Evolutionary conservation across 139 green algal genomes (phyloP).

Genomic region (Nannochloris sp.): DNA sequence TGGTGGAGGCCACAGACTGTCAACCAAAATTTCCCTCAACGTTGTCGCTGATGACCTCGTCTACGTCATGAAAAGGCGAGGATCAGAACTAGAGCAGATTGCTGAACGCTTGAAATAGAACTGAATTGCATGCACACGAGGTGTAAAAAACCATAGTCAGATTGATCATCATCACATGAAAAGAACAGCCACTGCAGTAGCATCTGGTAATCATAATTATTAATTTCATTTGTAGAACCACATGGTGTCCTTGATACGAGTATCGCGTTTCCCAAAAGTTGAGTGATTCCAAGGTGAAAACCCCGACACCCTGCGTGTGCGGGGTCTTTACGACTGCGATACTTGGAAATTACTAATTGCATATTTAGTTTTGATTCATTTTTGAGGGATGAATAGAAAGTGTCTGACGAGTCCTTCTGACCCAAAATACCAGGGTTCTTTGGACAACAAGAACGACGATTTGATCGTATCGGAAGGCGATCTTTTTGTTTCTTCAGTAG

Average conservation of each 20-base stretch:
- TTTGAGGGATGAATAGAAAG: slow-evolving; percentile 2
- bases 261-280: background rate
- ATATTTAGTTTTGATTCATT: background rate
- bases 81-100: too few species aligned
- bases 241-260: too few species aligned
- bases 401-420: slow-evolving; percentile 64
- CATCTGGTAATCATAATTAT: too few species aligned
- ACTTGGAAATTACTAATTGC: background rate
- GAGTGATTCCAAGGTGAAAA: background rate
- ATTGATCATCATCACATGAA: too few species aligned
- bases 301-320: background rate
- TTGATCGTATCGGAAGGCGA: slow-evolving; percentile 75
- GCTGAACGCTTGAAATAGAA: too few species aligned
- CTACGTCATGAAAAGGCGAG: background rate
- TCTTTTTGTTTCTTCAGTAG: slow-evolving; percentile 32
- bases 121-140: too few species aligned
- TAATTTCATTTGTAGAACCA: too few species aligned
- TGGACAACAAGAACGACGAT: slow-evolving; percentile 80
- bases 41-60: background rate
- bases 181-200: too few species aligned
- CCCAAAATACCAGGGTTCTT: slow-evolving; percentile 54
- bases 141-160: too few species aligned
- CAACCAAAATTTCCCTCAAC: slow-evolving; percentile 5
- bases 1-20: slow-evolving; percentile 10
- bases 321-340: background rate